A percentile compares a stretch with the other conserved stretches of the same genome.
These are phyloP conservation scores for Haplosporangium sp. DNA, from an alignment of 371 early-diverging fungal species.

Conservation along the genomic window DNA sequence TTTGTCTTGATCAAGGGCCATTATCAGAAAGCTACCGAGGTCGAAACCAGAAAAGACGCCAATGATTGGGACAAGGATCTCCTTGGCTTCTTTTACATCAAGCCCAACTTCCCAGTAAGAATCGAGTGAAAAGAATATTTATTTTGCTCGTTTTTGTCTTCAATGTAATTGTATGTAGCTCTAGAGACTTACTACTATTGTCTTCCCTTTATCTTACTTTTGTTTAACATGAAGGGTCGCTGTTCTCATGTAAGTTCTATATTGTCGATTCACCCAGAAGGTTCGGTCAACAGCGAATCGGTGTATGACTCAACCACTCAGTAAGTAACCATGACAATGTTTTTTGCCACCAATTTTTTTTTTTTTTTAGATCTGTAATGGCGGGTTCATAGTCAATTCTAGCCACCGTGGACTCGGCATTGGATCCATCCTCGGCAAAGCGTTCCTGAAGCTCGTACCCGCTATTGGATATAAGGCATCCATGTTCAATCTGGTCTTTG, in stretches of 20 bases:
- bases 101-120: conserved; percentile 81
- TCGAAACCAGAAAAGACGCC: conserved; percentile 34
- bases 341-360: background rate
- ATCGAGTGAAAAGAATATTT: background rate
- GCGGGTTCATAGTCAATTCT: conserved; percentile 75
- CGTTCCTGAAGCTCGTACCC: conserved; percentile 72
- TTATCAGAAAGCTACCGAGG: conserved; percentile 41
- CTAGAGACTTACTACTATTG: background rate
- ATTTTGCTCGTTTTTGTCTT: background rate
- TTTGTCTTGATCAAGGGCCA: conserved; percentile 59
- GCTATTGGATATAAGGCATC: conserved; percentile 78
- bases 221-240: conserved; percentile 49
- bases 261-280: background rate
- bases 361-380: conserved; percentile 72
- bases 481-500: conserved; percentile 87
- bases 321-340: background rate
- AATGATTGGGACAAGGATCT: conserved; percentile 58
- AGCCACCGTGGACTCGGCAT: conserved; percentile 68
- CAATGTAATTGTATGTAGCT: background rate
- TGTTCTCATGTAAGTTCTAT: conserved; percentile 63
- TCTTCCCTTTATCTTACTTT: background rate
- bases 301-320: background rate
- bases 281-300: too few relatives aligned
- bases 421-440: conserved; percentile 75
- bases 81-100: conserved; percentile 80